phyloP scores from a whole-genome alignment of 257 asterid species.

The Nicotiana paniculata region DNA sequence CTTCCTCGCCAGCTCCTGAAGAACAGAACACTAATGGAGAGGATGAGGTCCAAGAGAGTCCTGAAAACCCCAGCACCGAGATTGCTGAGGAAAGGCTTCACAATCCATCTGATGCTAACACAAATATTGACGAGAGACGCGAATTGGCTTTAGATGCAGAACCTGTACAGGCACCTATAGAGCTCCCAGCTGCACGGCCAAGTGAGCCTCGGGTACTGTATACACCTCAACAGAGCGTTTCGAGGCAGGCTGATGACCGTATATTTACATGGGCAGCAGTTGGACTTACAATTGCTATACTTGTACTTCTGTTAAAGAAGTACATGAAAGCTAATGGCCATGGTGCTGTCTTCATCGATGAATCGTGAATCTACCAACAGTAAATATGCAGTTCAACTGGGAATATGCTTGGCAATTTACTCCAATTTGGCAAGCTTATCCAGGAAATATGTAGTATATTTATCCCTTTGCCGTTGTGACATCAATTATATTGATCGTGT shows the following conservation, averaged over 20 bases:
- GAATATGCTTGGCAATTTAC: neutral
- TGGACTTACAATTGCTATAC: slow-evolving; percentile 72
- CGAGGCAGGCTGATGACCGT: slow-evolving; percentile 60
- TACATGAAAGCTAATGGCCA: slow-evolving; percentile 77
- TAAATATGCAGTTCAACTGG: neutral
- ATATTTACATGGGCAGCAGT: slow-evolving; percentile 81
- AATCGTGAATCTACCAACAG: slow-evolving; percentile 27
- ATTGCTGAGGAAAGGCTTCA: slow-evolving; percentile 30
- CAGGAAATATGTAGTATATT: neutral
- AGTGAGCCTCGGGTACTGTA: slow-evolving; percentile 29
- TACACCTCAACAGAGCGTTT: slow-evolving; percentile 32
- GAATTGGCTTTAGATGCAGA: slow-evolving; percentile 32
- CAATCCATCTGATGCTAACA: slow-evolving; percentile 23
- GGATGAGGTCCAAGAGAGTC: slow-evolving; percentile 24
- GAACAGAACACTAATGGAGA: slow-evolving; percentile 21
- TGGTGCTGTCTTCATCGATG: slow-evolving; percentile 61
- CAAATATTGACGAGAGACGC: slow-evolving; percentile 28
- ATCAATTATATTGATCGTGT: neutral
- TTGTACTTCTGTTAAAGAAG: slow-evolving; percentile 75
- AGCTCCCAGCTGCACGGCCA: slow-evolving; percentile 22
- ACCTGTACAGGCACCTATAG: slow-evolving; percentile 30
- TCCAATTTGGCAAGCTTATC: neutral
- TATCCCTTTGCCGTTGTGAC: neutral
- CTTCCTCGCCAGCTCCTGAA: slow-evolving; percentile 25
- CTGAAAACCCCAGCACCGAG: slow-evolving; percentile 20